These are phyloP conservation scores for Moelleriella libera DNA, from an alignment of 2,329 filamentous ascomycete species.

Conservation along the genomic window DNA sequence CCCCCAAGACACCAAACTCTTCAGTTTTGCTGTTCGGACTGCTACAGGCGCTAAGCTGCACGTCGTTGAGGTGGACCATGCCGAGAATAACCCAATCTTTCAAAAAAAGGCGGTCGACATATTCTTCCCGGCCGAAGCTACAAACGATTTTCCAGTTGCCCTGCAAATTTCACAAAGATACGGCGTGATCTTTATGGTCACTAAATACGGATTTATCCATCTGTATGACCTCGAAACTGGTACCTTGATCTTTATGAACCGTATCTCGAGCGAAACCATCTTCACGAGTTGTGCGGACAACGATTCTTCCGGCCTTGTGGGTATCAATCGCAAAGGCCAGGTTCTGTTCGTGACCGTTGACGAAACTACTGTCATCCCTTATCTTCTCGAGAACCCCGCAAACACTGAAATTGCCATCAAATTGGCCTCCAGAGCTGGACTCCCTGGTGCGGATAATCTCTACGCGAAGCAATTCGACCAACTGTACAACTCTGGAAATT, in stretches of 20 bases:
- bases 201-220: constrained; percentile 98
- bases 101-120: constrained; percentile 95
- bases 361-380: constrained; percentile 81
- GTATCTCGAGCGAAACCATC: constrained; percentile 97
- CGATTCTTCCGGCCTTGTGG: constrained; percentile 76
- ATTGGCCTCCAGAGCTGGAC: constrained; percentile 83
- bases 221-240: constrained; percentile 95
- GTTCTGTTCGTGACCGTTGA: constrained; percentile 89
- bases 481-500: constrained; percentile 66
- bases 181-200: constrained; percentile 91
- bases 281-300: constrained; percentile 83
- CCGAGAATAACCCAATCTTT: constrained; percentile 77
- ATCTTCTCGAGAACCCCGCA: constrained; percentile 90
- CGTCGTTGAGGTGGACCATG: constrained; percentile 93
- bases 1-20: constrained; percentile 82
- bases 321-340: constrained; percentile 95
- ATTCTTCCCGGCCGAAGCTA: constrained; percentile 91
- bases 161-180: constrained; percentile 97
- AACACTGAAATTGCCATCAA: constrained; percentile 91
- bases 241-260: constrained; percentile 97
- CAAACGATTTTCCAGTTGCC: constrained; percentile 93
- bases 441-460: constrained; percentile 86
- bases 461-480: constrained; percentile 90
- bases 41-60: constrained; percentile 88
- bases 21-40: constrained; percentile 89